Conservation (phyloP, 192 early-diverging fungal species). For the Neocallimastix lanati region DNA sequence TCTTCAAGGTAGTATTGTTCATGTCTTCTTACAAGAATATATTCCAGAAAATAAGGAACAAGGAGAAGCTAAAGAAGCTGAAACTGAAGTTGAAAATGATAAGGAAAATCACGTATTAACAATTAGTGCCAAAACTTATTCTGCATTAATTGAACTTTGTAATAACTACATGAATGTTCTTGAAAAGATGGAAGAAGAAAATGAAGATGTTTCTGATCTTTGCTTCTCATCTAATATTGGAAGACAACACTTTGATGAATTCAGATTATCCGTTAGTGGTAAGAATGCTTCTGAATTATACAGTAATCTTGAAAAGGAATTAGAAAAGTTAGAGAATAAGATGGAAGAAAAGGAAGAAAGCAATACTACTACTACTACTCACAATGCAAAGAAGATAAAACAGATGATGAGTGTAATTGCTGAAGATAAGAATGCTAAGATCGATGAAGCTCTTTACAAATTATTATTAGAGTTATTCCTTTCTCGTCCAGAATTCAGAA, state of each 20-base stretch:
- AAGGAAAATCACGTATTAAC: background rate
- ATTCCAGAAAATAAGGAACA: background rate
- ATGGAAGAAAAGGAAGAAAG: background rate
- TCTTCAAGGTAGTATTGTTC: constrained; percentile 11
- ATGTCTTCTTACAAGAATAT: constrained; percentile 7
- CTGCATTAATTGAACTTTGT: background rate
- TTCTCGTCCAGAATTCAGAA: background rate
- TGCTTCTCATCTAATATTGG: background rate
- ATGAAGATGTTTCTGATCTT: background rate
- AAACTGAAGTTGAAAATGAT: background rate
- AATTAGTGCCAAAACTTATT: background rate
- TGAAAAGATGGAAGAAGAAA: background rate
- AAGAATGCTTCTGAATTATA: background rate
- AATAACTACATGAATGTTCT: background rate
- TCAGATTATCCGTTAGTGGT: background rate
- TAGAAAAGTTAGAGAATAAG: background rate
- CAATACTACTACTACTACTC: background rate
- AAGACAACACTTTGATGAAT: background rate
- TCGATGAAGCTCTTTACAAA: background rate
- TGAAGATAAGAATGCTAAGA: background rate
- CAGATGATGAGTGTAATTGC: background rate
- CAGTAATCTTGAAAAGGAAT: background rate
- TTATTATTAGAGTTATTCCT: background rate
- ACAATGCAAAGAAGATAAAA: background rate
- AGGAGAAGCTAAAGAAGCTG: background rate